phyloP scores from a whole-genome alignment of 192 early-diverging fungal genomes.

The Hyaloraphidium curvatum region DNA sequence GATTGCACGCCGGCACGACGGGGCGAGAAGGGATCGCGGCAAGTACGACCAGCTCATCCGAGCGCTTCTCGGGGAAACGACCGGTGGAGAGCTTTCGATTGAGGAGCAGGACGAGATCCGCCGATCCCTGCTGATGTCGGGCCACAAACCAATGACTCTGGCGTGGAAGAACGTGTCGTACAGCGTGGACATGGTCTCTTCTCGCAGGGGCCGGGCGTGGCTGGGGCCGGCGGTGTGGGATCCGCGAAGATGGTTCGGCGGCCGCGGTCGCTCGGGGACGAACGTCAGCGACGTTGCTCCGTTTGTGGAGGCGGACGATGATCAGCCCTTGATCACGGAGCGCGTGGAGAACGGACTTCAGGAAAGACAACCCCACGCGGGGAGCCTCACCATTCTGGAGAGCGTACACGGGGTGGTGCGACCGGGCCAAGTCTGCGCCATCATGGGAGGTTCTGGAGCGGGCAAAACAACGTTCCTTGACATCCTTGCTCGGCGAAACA shows the following conservation, averaged over 20 bases:
- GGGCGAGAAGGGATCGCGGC: neutral
- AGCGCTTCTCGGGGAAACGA: neutral
- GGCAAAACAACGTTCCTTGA: conserved; percentile 86
- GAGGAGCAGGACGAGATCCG: neutral
- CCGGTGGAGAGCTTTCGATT: neutral
- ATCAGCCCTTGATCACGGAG: neutral
- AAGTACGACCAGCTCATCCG: neutral
- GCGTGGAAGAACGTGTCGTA: neutral
- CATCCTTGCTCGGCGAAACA: conserved; percentile 62
- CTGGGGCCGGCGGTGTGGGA: too few relatives aligned
- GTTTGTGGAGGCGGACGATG: conserved; percentile 1
- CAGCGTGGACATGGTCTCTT: too few relatives aligned
- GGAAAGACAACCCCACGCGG: neutral
- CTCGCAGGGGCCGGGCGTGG: too few relatives aligned
- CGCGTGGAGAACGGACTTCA: neutral
- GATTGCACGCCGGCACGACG: neutral
- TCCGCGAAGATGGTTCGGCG: too few relatives aligned
- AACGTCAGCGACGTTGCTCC: too few relatives aligned
- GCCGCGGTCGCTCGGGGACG: too few relatives aligned
- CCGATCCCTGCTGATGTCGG: neutral
- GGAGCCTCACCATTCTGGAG: conserved; percentile 25
- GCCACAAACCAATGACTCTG: neutral
- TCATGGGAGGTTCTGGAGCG: conserved; percentile 81
- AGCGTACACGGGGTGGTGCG: conserved; percentile 52
- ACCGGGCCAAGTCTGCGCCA: conserved; percentile 77